Conservation (phyloP, 2,329 filamentous ascomycete species). For the Ascochyta pisi region DNA sequence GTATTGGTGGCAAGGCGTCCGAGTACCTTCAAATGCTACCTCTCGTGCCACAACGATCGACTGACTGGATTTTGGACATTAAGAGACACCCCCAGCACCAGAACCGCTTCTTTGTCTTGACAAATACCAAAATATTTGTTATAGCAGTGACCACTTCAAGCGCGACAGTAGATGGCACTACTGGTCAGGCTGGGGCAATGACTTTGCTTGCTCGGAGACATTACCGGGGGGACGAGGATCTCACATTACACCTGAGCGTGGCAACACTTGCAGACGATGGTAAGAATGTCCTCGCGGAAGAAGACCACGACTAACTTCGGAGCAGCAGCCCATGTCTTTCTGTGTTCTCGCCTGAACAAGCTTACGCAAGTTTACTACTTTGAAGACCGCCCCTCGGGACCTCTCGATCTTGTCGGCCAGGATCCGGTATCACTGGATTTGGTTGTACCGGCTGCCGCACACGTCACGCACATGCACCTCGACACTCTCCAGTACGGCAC, state of each 20-base stretch:
- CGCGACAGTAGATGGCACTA: slow-evolving; percentile 25
- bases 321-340: slow-evolving; percentile 38
- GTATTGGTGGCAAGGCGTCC: slow-evolving; percentile 36
- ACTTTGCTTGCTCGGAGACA: slow-evolving; percentile 60
- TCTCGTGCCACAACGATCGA: slow-evolving; percentile 33
- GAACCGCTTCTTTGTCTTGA: slow-evolving; percentile 66
- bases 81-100: slow-evolving; percentile 56
- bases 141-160: slow-evolving; percentile 51
- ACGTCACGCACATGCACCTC: slow-evolving; percentile 27
- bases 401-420: slow-evolving; percentile 24
- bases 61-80: slow-evolving; percentile 65
- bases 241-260: slow-evolving; percentile 53
- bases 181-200: slow-evolving; percentile 38
- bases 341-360: slow-evolving; percentile 43
- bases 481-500: slow-evolving; percentile 28
- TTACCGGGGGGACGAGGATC: slow-evolving; percentile 61
- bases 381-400: slow-evolving; percentile 9
- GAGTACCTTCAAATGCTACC: slow-evolving; percentile 31
- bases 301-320: slow-evolving; percentile 13
- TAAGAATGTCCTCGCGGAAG: slow-evolving; percentile 21
- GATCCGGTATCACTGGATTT: slow-evolving; percentile 38
- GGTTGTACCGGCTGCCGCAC: slow-evolving; percentile 9
- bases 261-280: slow-evolving; percentile 40
- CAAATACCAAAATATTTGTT: slow-evolving; percentile 59
- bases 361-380: slow-evolving; percentile 44